Conservation (phyloP, 805 yeast species). For the Ogataea philodendri region DNA sequence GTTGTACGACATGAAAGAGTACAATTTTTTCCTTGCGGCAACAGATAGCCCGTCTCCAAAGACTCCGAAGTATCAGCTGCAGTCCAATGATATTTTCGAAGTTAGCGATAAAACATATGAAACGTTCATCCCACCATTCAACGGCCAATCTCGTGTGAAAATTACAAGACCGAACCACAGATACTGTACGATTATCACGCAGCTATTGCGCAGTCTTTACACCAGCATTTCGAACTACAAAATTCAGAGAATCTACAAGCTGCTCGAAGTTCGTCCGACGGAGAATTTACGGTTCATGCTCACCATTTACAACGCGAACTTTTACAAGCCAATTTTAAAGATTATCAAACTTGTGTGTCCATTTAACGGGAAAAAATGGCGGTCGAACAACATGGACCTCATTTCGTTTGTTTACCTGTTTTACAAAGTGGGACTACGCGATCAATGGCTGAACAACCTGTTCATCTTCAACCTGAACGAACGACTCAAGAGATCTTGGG, state of each 20-base stretch:
- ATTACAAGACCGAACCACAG: slow-evolving; percentile 33
- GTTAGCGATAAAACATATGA: slow-evolving; percentile 13
- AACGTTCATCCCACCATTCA: slow-evolving; percentile 30
- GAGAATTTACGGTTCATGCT: slow-evolving; percentile 57
- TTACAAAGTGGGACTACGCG: slow-evolving; percentile 67
- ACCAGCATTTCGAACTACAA: slow-evolving; percentile 57
- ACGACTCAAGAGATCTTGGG: slow-evolving; percentile 72
- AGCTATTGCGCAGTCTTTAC: slow-evolving; percentile 54
- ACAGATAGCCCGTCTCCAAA: slow-evolving; percentile 14
- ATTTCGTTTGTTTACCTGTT: slow-evolving; percentile 83
- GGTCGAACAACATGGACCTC: slow-evolving; percentile 87
- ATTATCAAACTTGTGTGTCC: slow-evolving; percentile 80
- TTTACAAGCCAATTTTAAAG: slow-evolving; percentile 70
- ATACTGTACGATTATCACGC: slow-evolving; percentile 47
- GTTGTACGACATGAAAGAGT: slow-evolving; percentile 27
- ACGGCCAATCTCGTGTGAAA: slow-evolving; percentile 26
- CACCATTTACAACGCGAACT: slow-evolving; percentile 55
- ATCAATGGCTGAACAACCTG: slow-evolving; percentile 86
- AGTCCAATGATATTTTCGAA: slow-evolving; percentile 21
- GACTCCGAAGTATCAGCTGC: slow-evolving; percentile 12
- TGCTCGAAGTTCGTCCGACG: slow-evolving; percentile 63
- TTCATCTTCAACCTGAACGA: slow-evolving; percentile 72
- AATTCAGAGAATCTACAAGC: slow-evolving; percentile 67
- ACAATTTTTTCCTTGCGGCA: slow-evolving; percentile 27
- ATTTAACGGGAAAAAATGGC: slow-evolving; percentile 93